Conservation (phyloP, 495 filamentous ascomycete genomes). For the Elasticomyces elasticus region DNA sequence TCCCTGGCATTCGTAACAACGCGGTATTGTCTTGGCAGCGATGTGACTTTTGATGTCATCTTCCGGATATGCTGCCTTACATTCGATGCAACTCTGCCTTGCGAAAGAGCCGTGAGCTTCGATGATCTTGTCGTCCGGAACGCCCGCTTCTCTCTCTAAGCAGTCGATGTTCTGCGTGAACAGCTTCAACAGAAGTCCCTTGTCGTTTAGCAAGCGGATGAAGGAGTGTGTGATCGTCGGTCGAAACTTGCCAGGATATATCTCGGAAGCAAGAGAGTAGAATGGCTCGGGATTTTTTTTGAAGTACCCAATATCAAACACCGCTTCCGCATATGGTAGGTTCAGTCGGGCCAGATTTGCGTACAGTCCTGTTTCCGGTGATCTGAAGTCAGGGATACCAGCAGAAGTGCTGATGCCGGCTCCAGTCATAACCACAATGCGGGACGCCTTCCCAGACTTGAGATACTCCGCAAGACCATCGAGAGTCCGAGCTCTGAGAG, state of each 20-base stretch:
- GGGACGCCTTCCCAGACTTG: constrained; percentile 50
- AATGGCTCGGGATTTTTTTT: constrained; percentile 74
- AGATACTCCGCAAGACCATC: constrained; percentile 67
- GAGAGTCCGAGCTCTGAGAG: constrained; percentile 56
- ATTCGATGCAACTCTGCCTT: constrained; percentile 80
- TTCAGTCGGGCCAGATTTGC: constrained; percentile 76
- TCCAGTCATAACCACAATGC: constrained; percentile 62
- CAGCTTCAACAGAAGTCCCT: constrained; percentile 67
- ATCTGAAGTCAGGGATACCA: constrained; percentile 63
- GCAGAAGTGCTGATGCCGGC: constrained; percentile 27
- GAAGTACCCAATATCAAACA: constrained; percentile 87
- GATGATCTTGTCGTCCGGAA: constrained; percentile 69
- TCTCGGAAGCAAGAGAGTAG: constrained; percentile 79
- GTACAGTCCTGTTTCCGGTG: constrained; percentile 65
- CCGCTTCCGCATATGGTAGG: constrained; percentile 66
- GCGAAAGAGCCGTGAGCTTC: constrained; percentile 97
- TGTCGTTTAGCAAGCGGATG: constrained; percentile 62
- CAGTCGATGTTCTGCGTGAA: constrained; percentile 99
- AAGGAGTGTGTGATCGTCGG: constrained; percentile 81
- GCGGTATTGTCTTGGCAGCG: constrained; percentile 51
- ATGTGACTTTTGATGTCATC: constrained; percentile 63
- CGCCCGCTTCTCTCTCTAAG: constrained; percentile 77
- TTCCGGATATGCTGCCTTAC: constrained; percentile 58
- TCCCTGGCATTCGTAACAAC: constrained; percentile 62
- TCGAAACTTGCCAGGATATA: constrained; percentile 83